These are phyloP conservation scores for Irpex rosettiformis DNA, from an alignment of 1,284 basidiomycete genomes.

Conservation along the genomic window DNA sequence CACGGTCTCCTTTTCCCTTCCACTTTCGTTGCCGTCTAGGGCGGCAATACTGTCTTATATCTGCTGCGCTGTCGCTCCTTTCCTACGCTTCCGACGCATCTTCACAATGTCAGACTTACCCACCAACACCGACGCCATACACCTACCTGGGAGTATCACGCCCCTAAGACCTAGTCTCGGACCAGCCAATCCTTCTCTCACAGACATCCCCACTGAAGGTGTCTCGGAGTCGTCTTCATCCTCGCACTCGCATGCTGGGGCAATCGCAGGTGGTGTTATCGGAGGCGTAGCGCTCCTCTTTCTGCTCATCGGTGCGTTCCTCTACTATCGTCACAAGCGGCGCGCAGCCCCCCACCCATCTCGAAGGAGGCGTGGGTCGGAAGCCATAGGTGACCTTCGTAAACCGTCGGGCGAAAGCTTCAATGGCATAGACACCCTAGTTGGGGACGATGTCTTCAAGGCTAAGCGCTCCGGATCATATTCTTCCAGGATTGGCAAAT, in stretches of 20 bases:
- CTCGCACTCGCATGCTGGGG: conserved; percentile 23
- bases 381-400: not conserved
- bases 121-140: not conserved
- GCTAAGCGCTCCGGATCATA: not conserved
- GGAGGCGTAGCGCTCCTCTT: conserved; percentile 28
- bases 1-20: not conserved
- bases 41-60: not conserved
- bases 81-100: not conserved
- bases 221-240: conserved; percentile 10
- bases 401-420: not conserved
- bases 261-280: conserved; percentile 34
- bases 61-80: not conserved
- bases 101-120: not conserved
- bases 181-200: not conserved
- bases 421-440: not conserved
- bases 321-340: conserved; percentile 14
- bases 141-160: not conserved
- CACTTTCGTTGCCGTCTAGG: not conserved
- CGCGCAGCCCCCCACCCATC: not conserved
- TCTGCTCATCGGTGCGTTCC: conserved; percentile 24
- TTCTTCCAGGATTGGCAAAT: not conserved
- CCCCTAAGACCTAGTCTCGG: not conserved
- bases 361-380: not conserved
- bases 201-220: not conserved
- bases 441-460: not conserved